Evolutionary conservation across 495 filamentous ascomycete species (phyloP), one percentile per base, ranked within the genome.

Genomic region (Aspergillus haitiensis): DNA sequence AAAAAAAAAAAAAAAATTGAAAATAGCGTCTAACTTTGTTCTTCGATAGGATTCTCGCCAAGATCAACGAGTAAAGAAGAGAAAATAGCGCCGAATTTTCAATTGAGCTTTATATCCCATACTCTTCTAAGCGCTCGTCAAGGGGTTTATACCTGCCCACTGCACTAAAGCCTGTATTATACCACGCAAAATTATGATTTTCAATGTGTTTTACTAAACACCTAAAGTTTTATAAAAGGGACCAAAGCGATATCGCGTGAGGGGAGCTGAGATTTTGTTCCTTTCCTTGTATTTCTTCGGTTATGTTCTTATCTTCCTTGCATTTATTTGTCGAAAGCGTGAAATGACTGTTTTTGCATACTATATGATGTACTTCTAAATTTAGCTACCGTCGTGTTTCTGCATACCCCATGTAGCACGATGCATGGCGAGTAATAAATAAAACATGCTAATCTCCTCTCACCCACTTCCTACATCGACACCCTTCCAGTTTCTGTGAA

Each of bases 31-130:
- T 27, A 27, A 27, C 21, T 1, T 27, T 27, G 3, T 27, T 27
- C 3, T 27, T 27, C 7, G 21, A 34, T 56, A 93, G 90, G 71
- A 75, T 93, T 62, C 84, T 93, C 56, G 90, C 91, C 72, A 93
- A 93, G 86, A 93, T 94, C 81, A 91, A 88, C 72, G 90, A 93
- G 79, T 92, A 85, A 81, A 72, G 59, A 42, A 54, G 16, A 56
- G 34, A 61, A 48, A 64, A 62, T 40, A 31, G 54, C 47, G 45
- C 45, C 47, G 56, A 36, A 32, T 21, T 63, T 59, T 61, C 55
- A 1, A 1, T 27, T 27, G 21, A 27, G 60, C 64, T 58, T 67
- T 59, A 61, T 61, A 56, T 56, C 55, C 56, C 53, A 40, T 67
- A 58, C 50, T 51, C 46, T 58, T 49, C 45, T 47, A 15, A 46